A percentile compares a stretch with the other conserved stretches of the same genome.
phyloP scores from a whole-genome alignment of 108 stramenopile genomes.

The Skeletonema grethae region DNA sequence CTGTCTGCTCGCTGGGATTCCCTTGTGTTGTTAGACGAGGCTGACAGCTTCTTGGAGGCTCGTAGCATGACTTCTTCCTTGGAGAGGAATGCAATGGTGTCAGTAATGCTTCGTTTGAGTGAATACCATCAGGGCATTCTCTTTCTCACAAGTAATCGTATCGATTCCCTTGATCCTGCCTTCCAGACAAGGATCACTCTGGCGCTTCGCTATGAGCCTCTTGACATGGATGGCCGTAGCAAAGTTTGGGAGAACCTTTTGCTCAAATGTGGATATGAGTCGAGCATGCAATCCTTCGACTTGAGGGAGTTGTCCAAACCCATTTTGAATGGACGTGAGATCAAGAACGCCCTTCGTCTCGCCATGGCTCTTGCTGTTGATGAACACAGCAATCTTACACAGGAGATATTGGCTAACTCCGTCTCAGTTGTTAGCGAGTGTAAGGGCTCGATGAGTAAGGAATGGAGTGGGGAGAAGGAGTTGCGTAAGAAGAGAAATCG shows the following conservation, averaged over 20 bases:
- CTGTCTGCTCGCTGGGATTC: no score
- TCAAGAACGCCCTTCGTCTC: slow-evolving; percentile 72
- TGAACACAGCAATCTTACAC: slow-evolving; percentile 42
- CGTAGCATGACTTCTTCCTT: no score
- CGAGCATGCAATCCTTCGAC: slow-evolving; percentile 41
- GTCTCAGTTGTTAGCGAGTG: slow-evolving; percentile 20
- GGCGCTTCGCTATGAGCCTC: slow-evolving; percentile 60
- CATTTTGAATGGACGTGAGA: slow-evolving; percentile 69
- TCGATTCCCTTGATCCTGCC: slow-evolving; percentile 13
- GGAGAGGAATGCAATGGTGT: no score
- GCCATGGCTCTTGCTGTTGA: slow-evolving; percentile 71
- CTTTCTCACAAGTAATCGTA: slow-evolving; percentile 62
- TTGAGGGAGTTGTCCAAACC: slow-evolving; percentile 48
- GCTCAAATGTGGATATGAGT: slow-evolving; percentile 40
- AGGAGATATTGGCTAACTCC: slow-evolving; percentile 54
- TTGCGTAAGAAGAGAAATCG: neutral
- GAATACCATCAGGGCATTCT: slow-evolving; percentile 71
- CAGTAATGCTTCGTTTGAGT: no score
- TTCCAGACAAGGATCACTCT: slow-evolving; percentile 72
- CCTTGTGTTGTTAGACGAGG: no score
- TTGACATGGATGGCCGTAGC: slow-evolving; percentile 49
- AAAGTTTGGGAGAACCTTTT: slow-evolving; percentile 66
- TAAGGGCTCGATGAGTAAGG: slow-evolving; percentile 20
- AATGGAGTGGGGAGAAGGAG: slow-evolving; percentile 4
- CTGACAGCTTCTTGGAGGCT: no score